These are phyloP conservation scores for Luffa aegyptiaca DNA, from an alignment of 306 rosid genomes.

Conservation along the genomic window DNA sequence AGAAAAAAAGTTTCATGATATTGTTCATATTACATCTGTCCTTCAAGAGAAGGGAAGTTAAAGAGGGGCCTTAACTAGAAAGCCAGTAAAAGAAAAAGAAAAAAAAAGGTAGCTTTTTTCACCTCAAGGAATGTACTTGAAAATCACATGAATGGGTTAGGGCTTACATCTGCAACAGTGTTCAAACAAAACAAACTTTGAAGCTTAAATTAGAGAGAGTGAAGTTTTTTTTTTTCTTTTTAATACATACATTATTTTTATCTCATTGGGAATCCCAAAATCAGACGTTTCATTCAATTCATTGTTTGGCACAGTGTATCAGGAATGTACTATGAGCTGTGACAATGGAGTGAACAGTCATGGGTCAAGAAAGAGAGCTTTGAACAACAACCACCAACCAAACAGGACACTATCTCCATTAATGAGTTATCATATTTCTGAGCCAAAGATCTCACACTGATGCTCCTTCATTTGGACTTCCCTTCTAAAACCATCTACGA, in stretches of 20 bases:
- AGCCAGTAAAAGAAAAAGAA: background rate
- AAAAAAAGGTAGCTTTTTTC: background rate
- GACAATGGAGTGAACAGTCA: slow-evolving; percentile 20
- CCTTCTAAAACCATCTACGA: background rate
- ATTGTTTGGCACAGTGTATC: slow-evolving; percentile 30
- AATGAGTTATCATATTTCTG: background rate
- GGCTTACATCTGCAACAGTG: slow-evolving; percentile 12
- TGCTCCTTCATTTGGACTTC: background rate
- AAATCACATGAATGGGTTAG: background rate
- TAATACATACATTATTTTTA: background rate
- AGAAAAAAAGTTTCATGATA: background rate
- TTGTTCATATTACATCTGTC: background rate
- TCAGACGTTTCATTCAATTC: slow-evolving; percentile 45
- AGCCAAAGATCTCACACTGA: background rate
- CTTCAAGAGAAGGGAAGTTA: background rate
- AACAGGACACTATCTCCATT: slow-evolving; percentile 9
- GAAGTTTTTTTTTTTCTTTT: background rate
- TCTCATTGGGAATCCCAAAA: slow-evolving; percentile 28
- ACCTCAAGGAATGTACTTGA: slow-evolving; percentile 6
- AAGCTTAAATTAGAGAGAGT: background rate
- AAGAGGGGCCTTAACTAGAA: background rate
- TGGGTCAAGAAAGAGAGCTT: slow-evolving; percentile 26
- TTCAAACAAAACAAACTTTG: slow-evolving; percentile 3
- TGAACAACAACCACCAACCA: slow-evolving; percentile 13
- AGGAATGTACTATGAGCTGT: slow-evolving; percentile 40